Evolutionary conservation across 2,329 filamentous ascomycete genomes (phyloP).

Genomic region (Orbilia ellipsospora): DNA sequence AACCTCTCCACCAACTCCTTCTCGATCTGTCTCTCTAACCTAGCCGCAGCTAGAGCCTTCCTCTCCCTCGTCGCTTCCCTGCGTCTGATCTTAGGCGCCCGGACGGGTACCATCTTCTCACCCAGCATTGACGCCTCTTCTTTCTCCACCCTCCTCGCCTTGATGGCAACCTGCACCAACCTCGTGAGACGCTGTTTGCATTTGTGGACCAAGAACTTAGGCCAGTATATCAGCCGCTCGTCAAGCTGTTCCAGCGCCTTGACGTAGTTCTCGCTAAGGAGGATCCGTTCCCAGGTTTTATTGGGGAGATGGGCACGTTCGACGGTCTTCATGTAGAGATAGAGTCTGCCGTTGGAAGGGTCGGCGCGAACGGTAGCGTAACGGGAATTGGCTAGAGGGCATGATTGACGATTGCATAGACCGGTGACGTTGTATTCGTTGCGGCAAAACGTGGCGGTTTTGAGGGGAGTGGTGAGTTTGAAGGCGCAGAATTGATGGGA

Average conservation of each 20-base stretch:
- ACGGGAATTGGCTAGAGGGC: conserved; percentile 87
- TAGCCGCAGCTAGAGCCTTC: conserved; percentile 83
- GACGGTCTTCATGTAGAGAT: conserved; percentile 96
- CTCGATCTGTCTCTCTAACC: conserved; percentile 96
- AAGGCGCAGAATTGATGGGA: conserved; percentile 95
- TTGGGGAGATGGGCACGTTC: conserved; percentile 88
- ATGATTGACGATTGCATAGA: conserved; percentile 86
- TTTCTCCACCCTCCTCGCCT: conserved; percentile 76
- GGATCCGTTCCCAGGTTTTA: conserved; percentile 94
- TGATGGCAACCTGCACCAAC: conserved; percentile 87
- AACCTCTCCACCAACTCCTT: conserved; percentile 91
- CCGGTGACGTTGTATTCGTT: conserved; percentile 91
- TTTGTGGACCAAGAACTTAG: conserved; percentile 91
- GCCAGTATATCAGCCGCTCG: conserved; percentile 87
- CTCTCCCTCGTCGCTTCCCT: conserved; percentile 80
- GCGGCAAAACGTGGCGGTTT: conserved; percentile 84
- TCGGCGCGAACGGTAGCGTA: conserved; percentile 90
- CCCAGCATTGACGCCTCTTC: conserved; percentile 86
- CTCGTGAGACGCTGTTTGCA: conserved; percentile 96
- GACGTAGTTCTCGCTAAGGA: conserved; percentile 88
- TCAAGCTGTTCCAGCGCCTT: conserved; percentile 90
- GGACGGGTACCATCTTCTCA: conserved; percentile 85
- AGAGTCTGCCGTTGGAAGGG: conserved; percentile 76
- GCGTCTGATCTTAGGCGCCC: conserved; percentile 88
- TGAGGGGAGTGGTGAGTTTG: conserved; percentile 70